Evolutionary conservation across 768 basidiomycete species (phyloP).

Genomic region (Hygrocybe coccinea): DNA sequence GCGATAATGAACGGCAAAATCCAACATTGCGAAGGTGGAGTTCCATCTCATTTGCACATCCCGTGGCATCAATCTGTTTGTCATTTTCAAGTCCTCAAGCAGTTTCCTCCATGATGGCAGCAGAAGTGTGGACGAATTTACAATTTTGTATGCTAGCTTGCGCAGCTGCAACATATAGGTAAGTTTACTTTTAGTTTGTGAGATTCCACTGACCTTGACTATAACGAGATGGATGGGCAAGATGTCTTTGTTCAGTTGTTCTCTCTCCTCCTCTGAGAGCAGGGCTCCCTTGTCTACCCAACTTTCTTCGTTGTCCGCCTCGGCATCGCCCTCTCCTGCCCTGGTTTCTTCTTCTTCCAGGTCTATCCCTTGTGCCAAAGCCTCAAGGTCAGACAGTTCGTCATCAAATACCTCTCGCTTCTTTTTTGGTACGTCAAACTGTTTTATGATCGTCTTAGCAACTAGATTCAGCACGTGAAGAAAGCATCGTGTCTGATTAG

Average conservation of each 20-base stretch:
- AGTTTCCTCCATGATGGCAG: conserved; percentile 29
- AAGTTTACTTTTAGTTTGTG: conserved; percentile 6
- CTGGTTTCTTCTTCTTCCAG: no score
- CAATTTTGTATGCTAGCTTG: conserved; percentile 19
- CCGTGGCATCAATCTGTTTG: conserved; percentile 19
- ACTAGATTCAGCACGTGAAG: conserved; percentile 36
- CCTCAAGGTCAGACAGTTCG: not conserved
- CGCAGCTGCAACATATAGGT: conserved; percentile 13
- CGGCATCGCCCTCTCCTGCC: not conserved
- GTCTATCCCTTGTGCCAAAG: no score
- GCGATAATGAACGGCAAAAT: no score
- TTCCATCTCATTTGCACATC: no score
- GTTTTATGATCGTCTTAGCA: conserved; percentile 27
- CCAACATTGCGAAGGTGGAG: no score
- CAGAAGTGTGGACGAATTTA: conserved; percentile 27
- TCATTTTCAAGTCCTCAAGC: conserved; percentile 9
- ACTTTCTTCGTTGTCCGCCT: conserved; percentile 8
- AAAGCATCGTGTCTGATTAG: conserved; percentile 33
- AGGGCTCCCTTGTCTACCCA: not conserved
- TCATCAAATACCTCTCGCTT: not conserved
- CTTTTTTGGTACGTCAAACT: conserved; percentile 29
- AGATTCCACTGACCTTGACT: no score
- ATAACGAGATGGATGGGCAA: not conserved
- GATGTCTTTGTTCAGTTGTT: not conserved
- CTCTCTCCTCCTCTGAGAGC: not conserved